These are phyloP conservation scores for Annulohypoxylon nitens DNA, from an alignment of 495 filamentous ascomycete genomes.

Conservation along the genomic window DNA sequence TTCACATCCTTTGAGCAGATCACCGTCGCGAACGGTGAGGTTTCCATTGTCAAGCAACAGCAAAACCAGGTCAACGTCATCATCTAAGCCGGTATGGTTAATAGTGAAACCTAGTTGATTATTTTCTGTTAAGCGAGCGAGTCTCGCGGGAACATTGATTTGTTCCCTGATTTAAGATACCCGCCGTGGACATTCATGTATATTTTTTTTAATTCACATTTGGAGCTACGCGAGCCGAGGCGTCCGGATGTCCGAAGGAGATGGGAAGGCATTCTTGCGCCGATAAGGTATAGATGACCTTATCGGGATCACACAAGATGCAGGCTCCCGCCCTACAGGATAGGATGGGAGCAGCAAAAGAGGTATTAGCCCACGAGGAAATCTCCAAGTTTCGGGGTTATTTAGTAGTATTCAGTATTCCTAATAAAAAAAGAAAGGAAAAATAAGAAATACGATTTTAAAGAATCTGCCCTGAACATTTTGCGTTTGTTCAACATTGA, in stretches of 20 bases:
- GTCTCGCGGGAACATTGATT: background rate
- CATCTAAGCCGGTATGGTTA: background rate
- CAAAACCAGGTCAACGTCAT: constrained; percentile 24
- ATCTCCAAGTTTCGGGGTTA: background rate
- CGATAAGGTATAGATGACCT: constrained; percentile 6
- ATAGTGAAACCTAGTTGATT: background rate
- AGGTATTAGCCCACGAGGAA: background rate
- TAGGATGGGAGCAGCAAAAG: constrained; percentile 24
- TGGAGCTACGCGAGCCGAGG: constrained; percentile 6
- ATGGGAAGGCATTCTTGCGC: background rate
- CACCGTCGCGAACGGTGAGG: constrained; percentile 26
- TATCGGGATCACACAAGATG: background rate
- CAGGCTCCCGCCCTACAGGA: constrained; percentile 34
- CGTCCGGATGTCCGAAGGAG: background rate
- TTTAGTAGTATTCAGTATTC: background rate
- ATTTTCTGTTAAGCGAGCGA: constrained; percentile 14
- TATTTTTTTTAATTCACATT: constrained; percentile 16
- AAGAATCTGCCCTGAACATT: background rate
- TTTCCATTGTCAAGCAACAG: constrained; percentile 41
- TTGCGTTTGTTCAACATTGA: background rate
- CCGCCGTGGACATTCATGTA: constrained; percentile 21
- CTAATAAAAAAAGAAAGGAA: background rate
- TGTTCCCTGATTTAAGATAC: constrained; percentile 38
- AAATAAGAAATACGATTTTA: background rate
- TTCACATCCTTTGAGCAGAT: constrained; percentile 43